phyloP scores from a whole-genome alignment of 108 stramenopile species.

The Cyclotella baltica region DNA sequence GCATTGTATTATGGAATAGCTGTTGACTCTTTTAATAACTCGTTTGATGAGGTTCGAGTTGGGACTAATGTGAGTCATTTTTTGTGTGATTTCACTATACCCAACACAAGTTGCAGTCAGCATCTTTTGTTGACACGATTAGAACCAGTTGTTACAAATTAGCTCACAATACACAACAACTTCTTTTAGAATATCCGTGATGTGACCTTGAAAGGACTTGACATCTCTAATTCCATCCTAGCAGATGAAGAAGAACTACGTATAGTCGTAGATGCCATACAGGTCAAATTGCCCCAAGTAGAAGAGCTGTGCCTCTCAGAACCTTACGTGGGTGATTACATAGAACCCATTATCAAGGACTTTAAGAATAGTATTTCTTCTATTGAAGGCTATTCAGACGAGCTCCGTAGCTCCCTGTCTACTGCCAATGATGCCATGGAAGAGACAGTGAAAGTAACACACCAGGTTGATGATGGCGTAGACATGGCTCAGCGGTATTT shows the following conservation, averaged over 20 bases:
- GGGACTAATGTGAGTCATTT: slow-evolving; percentile 13
- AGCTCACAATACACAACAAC: not conserved
- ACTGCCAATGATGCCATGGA: not conserved
- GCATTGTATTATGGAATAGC: slow-evolving; percentile 29
- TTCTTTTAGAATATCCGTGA: slow-evolving; percentile 20
- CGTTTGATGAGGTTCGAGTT: slow-evolving; percentile 16
- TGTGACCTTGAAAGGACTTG: slow-evolving; percentile 14
- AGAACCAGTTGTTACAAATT: not conserved
- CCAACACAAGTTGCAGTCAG: not conserved
- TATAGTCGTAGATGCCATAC: not conserved
- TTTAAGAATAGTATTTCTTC: not conserved
- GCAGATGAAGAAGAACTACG: slow-evolving; percentile 8
- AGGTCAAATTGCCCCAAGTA: not conserved
- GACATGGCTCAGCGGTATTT: slow-evolving; percentile 18
- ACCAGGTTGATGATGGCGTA: slow-evolving; percentile 1
- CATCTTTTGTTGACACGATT: not conserved
- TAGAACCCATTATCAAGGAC: not conserved
- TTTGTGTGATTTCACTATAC: not conserved
- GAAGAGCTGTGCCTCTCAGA: not conserved
- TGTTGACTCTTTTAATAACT: slow-evolving; percentile 7
- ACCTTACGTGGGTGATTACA: not conserved
- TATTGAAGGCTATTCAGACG: not conserved
- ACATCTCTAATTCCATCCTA: slow-evolving; percentile 15
- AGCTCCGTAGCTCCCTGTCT: not conserved
- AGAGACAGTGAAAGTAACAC: not conserved